Base-by-base conservation (phyloP, 2,329 filamentous ascomycete species). In the Aspergillus spinulosporus region DNA sequence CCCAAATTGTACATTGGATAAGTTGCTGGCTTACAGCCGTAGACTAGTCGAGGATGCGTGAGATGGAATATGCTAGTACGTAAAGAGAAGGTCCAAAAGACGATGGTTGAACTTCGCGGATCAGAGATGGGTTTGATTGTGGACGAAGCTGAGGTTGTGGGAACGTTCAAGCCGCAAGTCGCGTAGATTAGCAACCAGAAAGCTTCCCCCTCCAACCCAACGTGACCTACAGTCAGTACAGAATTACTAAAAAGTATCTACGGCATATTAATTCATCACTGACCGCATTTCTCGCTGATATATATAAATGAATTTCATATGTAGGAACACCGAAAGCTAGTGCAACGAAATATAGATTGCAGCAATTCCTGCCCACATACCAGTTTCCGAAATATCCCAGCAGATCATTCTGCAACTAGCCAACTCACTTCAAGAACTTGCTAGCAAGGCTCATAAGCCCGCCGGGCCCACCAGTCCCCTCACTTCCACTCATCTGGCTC, bases 401-500 rank as follows among this genome's bases (percentile, higher is more conserved):
- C 21, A 21, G 21, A 21, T 21, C n/a, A 32, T 12, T 32, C n/a
- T 26, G 11, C 7, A n/a, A 3, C n/a, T 6, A 49, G 50, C 43
- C 56, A 55, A 37, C 60, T 55, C n/a, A 54, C 39, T 49, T 49
- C 51, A 86, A 62, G 69, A 88, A 87, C 73, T 87, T 87, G 70
- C 80, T 81, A 6, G 85, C 85, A 68, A 86, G 63, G 52, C 75
- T 73, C 76, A 86, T 79, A 57, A 88, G 66, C 1, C 83, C 80
- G 59, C 79, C 73, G 11, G 77, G 68, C 47, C 77, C 76, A 42
- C 76, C 76, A n/a, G 74, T 73, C 1, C 74, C 74, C 21, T 74
- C 67, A n/a, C 76, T 72, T 36, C 79, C 76, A 61, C 80, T 74
- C 15, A 82, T 82, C 71, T 91, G 82, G 65, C 83, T 85, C 83